A percentile compares a stretch with the other conserved stretches of the same genome.
Conservation (phyloP, 179 eudicot species). For the Silene coronaria region DNA sequence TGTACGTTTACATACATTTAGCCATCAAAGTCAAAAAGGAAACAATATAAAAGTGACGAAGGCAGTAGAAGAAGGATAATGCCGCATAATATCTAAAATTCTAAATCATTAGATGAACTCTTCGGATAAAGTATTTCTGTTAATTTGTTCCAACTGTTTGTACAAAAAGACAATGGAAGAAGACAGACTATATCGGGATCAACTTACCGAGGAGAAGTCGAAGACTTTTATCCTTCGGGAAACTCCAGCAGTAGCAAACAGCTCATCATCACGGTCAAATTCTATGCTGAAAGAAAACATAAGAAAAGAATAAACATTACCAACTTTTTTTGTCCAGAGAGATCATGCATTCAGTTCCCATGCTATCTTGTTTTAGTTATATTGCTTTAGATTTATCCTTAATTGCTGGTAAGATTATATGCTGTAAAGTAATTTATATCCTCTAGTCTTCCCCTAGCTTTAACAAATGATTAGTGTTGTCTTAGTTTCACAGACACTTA, state of each 20-base stretch:
- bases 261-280: conserved; percentile 46
- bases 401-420: background rate
- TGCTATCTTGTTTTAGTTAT: background rate
- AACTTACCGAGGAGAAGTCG: conserved; percentile 47
- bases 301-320: conserved; percentile 8
- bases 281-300: conserved; percentile 38
- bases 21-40: background rate
- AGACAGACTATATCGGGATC: conserved; percentile 3
- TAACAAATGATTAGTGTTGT: background rate
- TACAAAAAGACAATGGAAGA: background rate
- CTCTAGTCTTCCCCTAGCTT: background rate
- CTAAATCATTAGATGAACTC: background rate
- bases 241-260: conserved; percentile 50
- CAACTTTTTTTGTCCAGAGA: conserved; percentile 3
- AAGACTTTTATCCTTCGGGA: conserved; percentile 43
- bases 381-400: background rate
- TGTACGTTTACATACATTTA: background rate
- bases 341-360: background rate
- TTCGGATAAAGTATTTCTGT: background rate
- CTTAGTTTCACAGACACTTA: too few species aligned
- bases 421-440: background rate
- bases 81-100: background rate
- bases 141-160: background rate
- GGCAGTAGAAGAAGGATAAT: background rate
- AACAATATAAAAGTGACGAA: background rate